Evolutionary conservation across 1,139 yeast genomes (phyloP).

Genomic region (Saccharomyces pastorianus): DNA sequence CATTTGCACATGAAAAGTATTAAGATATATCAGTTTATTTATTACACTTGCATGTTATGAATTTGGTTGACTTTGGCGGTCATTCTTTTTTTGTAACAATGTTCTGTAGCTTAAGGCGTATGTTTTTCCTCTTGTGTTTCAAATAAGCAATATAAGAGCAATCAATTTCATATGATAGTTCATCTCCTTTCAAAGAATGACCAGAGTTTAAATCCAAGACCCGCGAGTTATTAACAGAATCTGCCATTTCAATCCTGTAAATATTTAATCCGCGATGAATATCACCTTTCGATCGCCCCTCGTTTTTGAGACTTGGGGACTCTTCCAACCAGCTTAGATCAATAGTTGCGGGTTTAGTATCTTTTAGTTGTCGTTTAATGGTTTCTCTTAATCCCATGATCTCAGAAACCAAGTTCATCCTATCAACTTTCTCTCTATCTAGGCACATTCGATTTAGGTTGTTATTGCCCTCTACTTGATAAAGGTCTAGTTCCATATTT

Average conservation of each 20-base stretch:
- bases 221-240: not conserved
- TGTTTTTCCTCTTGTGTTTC: not conserved
- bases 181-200: not conserved
- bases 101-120: not conserved
- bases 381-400: slow-evolving; percentile 10
- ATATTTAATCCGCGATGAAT: not conserved
- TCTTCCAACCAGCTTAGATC: not conserved
- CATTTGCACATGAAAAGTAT: too few relatives aligned
- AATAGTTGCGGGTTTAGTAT: not conserved
- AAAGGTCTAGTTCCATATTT: slow-evolving; percentile 1
- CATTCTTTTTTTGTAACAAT: not conserved
- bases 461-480: slow-evolving; percentile 3
- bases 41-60: not conserved
- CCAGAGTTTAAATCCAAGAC: not conserved
- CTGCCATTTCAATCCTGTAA: not conserved
- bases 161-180: not conserved
- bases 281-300: not conserved
- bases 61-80: not conserved
- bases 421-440: slow-evolving; percentile 7
- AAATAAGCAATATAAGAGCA: not conserved
- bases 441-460: slow-evolving; percentile 3
- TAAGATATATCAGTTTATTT: not conserved
- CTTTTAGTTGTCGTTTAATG: not conserved
- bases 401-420: slow-evolving; percentile 13
- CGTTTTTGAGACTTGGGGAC: not conserved